These are phyloP conservation scores for Yamadazyma mexicana DNA, from an alignment of 1,139 yeast genomes.

Conservation along the genomic window DNA sequence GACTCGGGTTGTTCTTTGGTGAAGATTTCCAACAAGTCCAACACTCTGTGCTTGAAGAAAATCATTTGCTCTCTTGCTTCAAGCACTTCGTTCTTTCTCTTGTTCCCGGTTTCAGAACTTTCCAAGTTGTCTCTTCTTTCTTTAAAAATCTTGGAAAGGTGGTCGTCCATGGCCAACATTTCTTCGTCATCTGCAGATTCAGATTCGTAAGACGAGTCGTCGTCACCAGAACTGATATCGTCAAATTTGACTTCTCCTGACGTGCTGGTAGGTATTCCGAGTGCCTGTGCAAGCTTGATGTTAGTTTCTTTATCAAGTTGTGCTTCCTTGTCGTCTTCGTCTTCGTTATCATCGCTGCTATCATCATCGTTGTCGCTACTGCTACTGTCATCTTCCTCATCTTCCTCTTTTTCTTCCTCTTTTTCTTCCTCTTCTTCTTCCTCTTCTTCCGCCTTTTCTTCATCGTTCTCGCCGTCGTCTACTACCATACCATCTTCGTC, in stretches of 20 bases:
- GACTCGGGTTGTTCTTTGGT: conserved; percentile 47
- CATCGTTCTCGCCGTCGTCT: conserved; percentile 28
- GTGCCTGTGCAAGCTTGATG: conserved; percentile 72
- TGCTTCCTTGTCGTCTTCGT: conserved; percentile 31
- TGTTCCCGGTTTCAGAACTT: conserved; percentile 54
- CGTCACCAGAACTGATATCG: conserved; percentile 38
- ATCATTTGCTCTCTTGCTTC: conserved; percentile 81
- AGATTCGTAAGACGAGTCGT: conserved; percentile 53
- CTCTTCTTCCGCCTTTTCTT: conserved; percentile 41
- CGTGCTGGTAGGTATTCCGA: conserved; percentile 60
- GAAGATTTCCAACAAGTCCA: conserved; percentile 73
- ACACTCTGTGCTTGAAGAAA: conserved; percentile 72
- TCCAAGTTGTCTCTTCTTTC: conserved; percentile 69
- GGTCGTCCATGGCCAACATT: conserved; percentile 93
- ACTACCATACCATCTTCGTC: conserved; percentile 52
- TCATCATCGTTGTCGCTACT: conserved; percentile 30
- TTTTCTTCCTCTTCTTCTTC: conserved; percentile 22
- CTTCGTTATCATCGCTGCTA: conserved; percentile 28
- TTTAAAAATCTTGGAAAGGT: conserved; percentile 78
- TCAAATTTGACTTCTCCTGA: conserved; percentile 48
- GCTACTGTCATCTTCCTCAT: conserved; percentile 26
- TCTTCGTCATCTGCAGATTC: conserved; percentile 95
- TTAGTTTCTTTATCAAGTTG: conserved; percentile 71
- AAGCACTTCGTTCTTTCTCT: conserved; percentile 65
- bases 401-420: conserved; percentile 23